phyloP scores from a whole-genome alignment of 805 yeast species.

The Scheffersomyces ergatensis region DNA sequence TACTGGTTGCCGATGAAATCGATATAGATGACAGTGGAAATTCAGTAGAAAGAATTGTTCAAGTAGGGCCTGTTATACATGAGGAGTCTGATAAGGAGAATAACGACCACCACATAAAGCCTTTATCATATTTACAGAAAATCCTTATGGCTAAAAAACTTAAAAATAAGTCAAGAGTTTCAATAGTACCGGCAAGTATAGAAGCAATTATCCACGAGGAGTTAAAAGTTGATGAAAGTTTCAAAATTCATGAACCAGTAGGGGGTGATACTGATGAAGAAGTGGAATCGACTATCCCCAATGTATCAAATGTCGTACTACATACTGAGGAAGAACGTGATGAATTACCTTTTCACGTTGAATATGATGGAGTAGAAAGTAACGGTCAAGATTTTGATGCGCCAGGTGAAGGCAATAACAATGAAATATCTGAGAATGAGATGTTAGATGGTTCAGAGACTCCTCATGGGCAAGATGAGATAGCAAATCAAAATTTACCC shows the following conservation, averaged over 20 bases:
- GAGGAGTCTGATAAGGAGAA: background rate
- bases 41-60: no score
- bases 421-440: no score
- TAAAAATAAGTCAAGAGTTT: background rate
- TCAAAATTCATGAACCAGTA: no score
- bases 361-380: background rate
- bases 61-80: background rate
- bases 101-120: background rate
- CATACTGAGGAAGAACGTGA: no score
- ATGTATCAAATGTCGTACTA: no score
- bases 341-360: background rate
- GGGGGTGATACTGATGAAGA: no score
- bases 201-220: no score
- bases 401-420: no score
- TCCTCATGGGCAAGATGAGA: background rate
- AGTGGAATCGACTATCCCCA: no score
- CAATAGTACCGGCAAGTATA: no score
- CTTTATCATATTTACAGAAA: conserved; percentile 28
- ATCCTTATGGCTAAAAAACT: conserved; percentile 19
- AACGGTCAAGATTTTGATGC: background rate
- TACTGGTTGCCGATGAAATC: background rate
- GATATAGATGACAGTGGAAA: background rate
- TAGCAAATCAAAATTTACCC: background rate
- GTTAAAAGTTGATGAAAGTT: no score
- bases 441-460: no score